phyloP scores from a whole-genome alignment of 2,329 filamentous ascomycete species.

The Aspergillus japonicus region DNA sequence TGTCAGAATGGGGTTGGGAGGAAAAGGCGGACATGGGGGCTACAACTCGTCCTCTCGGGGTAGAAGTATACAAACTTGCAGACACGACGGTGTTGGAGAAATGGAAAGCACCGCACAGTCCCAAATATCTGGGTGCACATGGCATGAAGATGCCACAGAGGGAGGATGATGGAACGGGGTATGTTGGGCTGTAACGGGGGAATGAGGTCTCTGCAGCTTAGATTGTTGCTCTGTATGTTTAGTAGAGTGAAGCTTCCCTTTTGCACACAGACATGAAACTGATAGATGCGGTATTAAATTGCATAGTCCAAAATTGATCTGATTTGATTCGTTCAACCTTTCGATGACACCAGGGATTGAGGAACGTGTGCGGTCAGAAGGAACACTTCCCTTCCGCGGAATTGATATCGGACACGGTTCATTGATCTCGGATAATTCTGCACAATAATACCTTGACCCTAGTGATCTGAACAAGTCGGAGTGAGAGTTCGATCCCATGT shows the following conservation, averaged over 20 bases:
- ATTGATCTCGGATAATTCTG: background rate
- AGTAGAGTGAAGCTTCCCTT: background rate
- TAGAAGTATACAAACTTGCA: slow-evolving; percentile 67
- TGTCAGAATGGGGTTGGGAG: slow-evolving; percentile 80
- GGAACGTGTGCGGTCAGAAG: background rate
- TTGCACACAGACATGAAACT: background rate
- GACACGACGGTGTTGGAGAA: slow-evolving; percentile 55
- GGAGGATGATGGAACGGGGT: slow-evolving; percentile 26
- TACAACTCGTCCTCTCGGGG: slow-evolving; percentile 71
- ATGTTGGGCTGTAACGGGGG: slow-evolving; percentile 25
- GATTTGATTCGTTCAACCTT: background rate
- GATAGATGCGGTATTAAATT: background rate
- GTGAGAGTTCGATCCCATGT: background rate
- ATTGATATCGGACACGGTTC: background rate
- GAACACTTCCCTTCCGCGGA: background rate
- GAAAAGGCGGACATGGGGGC: slow-evolving; percentile 58
- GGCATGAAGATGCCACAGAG: slow-evolving; percentile 57
- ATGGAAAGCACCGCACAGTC: slow-evolving; percentile 62
- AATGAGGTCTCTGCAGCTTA: background rate
- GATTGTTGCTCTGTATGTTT: background rate
- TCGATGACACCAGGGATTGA: background rate
- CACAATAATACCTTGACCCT: background rate
- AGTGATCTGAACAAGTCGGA: background rate
- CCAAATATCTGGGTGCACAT: slow-evolving; percentile 65
- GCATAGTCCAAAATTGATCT: background rate